phyloP scores from a whole-genome alignment of 768 basidiomycete genomes.

The Leucogyrophana mollusca region DNA sequence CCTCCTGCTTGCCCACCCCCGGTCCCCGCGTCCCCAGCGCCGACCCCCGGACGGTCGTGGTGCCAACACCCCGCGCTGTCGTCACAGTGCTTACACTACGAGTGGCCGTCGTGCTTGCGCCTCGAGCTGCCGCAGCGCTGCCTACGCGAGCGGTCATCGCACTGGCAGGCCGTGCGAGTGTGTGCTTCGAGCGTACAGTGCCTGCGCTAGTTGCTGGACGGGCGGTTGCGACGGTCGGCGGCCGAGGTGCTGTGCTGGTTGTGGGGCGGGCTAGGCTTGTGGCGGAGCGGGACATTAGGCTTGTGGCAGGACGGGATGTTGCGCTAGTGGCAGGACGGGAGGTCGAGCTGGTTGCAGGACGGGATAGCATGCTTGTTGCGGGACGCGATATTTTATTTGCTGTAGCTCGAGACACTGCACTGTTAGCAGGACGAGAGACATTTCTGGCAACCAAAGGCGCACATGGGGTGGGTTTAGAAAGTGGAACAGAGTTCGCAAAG shows the following conservation, averaged over 20 bases:
- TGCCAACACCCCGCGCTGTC: constrained; percentile 21
- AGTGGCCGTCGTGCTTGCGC: neutral
- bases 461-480: constrained; percentile 3
- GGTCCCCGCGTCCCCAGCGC: constrained; percentile 15
- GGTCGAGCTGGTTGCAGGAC: constrained; percentile 15
- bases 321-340: neutral
- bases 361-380: constrained; percentile 19
- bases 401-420: too few relatives aligned
- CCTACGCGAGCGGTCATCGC: constrained; percentile 11
- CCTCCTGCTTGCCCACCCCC: constrained; percentile 14
- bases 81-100: constrained; percentile 22
- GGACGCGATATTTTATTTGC: constrained; percentile 17
- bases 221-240: constrained; percentile 10
- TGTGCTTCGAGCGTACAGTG: constrained; percentile 1
- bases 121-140: constrained; percentile 2
- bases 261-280: too few relatives aligned
- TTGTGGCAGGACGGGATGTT: neutral
- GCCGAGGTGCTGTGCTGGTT: too few relatives aligned
- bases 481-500: constrained; percentile 14
- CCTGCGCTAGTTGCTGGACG: constrained; percentile 15
- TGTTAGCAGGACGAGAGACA: too few relatives aligned
- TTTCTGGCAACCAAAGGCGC: neutral
- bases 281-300: too few relatives aligned
- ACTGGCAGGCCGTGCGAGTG: constrained; percentile 7
- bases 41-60: too few relatives aligned